Conservation (phyloP, 2,329 filamentous ascomycete species). For the Claviceps arundinis region DNA sequence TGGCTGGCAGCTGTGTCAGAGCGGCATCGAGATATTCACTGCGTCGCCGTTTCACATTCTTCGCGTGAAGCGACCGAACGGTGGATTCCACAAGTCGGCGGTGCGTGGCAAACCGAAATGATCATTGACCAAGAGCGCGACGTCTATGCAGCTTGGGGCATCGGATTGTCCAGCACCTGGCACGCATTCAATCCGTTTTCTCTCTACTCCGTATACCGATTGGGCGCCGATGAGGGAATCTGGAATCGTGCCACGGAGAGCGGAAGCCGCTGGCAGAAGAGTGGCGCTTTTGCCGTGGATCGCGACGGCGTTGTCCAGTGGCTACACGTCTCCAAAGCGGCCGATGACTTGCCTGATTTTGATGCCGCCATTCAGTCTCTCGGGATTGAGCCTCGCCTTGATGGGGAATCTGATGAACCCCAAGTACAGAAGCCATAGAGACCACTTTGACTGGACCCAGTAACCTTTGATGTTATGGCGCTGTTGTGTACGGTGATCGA, state of each 20-base stretch:
- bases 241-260: slow-evolving; percentile 53
- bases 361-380: slow-evolving; percentile 16
- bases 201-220: slow-evolving; percentile 42
- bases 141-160: slow-evolving; percentile 51
- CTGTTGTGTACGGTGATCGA: too few relatives aligned
- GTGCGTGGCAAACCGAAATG: slow-evolving; percentile 43
- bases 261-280: slow-evolving; percentile 55
- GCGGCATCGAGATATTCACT: slow-evolving; percentile 35
- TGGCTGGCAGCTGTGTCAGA: slow-evolving; percentile 38
- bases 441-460: not conserved
- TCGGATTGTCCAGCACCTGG: slow-evolving; percentile 47
- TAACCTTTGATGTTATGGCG: not conserved
- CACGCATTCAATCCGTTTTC: slow-evolving; percentile 47
- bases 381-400: slow-evolving; percentile 6
- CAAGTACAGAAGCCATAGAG: not conserved
- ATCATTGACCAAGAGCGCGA: slow-evolving; percentile 47
- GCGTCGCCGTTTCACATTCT: slow-evolving; percentile 51
- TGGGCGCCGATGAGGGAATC: slow-evolving; percentile 50
- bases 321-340: slow-evolving; percentile 17
- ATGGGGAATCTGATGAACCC: not conserved
- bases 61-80: slow-evolving; percentile 36
- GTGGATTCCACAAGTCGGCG: slow-evolving; percentile 44
- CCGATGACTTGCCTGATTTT: slow-evolving; percentile 20
- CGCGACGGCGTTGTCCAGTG: slow-evolving; percentile 18
- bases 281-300: slow-evolving; percentile 45